Evolutionary conservation across 2,329 filamentous ascomycete genomes (phyloP).

Genomic region (Xylaria sp.): DNA sequence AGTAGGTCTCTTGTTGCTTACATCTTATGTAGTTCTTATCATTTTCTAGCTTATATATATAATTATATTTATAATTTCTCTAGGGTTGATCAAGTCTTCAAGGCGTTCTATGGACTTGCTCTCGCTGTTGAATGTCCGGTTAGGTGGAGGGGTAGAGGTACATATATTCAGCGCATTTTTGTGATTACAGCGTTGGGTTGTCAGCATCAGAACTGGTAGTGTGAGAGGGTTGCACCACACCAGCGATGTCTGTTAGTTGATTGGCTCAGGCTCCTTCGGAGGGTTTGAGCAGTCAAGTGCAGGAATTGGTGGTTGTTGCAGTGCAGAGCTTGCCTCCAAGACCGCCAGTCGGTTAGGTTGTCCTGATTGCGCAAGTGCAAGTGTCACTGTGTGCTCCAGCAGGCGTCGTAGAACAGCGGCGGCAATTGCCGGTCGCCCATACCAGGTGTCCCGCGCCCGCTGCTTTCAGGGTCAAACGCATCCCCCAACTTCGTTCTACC

Average conservation of each 20-base stretch:
- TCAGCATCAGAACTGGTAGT: conserved; percentile 29
- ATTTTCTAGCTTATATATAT: too few species aligned
- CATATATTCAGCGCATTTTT: conserved; percentile 22
- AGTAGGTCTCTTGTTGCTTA: too few species aligned
- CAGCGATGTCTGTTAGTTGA: conserved; percentile 40
- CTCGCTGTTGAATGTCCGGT: not conserved
- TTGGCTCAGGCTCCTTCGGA: conserved; percentile 44
- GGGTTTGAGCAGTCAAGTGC: conserved; percentile 22
- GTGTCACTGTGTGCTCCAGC: conserved; percentile 38
- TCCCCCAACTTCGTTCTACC: conserved; percentile 40
- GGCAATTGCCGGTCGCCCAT: conserved; percentile 44
- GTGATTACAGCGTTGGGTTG: conserved; percentile 22
- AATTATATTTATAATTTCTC: not conserved
- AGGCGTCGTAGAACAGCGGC: conserved; percentile 44
- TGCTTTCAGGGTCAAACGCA: conserved; percentile 49
- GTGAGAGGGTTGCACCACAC: conserved; percentile 46
- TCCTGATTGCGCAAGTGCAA: conserved; percentile 42
- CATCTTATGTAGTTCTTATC: too few species aligned
- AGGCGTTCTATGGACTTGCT: too few species aligned
- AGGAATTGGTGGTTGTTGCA: conserved; percentile 17
- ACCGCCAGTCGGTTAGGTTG: conserved; percentile 29
- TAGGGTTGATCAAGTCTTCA: too few species aligned
- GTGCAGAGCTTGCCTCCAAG: conserved; percentile 23
- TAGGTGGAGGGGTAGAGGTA: conserved; percentile 4
- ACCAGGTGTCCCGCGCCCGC: conserved; percentile 29